Evolutionary conservation across 805 yeast genomes (phyloP).

Genomic region (Ogataea angusta): DNA sequence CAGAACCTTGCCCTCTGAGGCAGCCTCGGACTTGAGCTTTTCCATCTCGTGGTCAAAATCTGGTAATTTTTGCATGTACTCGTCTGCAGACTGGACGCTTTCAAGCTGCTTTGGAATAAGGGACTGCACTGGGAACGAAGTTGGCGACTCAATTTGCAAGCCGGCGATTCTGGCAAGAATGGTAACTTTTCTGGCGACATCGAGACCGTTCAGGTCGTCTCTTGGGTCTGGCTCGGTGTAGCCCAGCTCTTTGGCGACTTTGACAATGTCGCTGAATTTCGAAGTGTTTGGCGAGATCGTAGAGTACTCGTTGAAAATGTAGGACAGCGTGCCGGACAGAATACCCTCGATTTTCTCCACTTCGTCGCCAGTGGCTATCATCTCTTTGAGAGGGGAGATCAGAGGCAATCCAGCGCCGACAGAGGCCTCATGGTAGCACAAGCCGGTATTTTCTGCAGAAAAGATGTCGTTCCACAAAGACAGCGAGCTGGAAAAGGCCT

Average conservation of each 20-base stretch:
- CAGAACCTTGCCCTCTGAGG: constrained; percentile 77
- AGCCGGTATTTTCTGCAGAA: constrained; percentile 55
- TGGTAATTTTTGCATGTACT: constrained; percentile 78
- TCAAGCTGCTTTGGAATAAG: constrained; percentile 87
- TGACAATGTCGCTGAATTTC: constrained; percentile 87
- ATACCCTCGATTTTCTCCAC: constrained; percentile 92
- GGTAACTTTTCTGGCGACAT: constrained; percentile 97
- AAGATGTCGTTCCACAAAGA: constrained; percentile 76
- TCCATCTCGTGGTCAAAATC: constrained; percentile 78
- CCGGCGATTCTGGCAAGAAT: constrained; percentile 94
- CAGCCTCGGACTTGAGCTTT: constrained; percentile 74
- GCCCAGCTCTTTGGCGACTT: constrained; percentile 84
- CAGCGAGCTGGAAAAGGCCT: constrained; percentile 84
- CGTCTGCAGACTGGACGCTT: constrained; percentile 65
- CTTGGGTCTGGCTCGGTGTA: constrained; percentile 99
- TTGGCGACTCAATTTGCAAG: constrained; percentile 75
- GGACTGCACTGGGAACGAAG: constrained; percentile 91
- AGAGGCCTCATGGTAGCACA: constrained; percentile 96
- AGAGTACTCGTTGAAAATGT: constrained; percentile 91
- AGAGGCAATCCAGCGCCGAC: constrained; percentile 99
- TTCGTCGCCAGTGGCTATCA: constrained; percentile 90
- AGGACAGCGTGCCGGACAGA: constrained; percentile 92
- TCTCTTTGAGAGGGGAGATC: constrained; percentile 81
- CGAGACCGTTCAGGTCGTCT: constrained; percentile 96
- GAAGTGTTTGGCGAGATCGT: constrained; percentile 56